Conservation (phyloP, 2,329 filamentous ascomycete species). For the Fusarium burgessii region DNA sequence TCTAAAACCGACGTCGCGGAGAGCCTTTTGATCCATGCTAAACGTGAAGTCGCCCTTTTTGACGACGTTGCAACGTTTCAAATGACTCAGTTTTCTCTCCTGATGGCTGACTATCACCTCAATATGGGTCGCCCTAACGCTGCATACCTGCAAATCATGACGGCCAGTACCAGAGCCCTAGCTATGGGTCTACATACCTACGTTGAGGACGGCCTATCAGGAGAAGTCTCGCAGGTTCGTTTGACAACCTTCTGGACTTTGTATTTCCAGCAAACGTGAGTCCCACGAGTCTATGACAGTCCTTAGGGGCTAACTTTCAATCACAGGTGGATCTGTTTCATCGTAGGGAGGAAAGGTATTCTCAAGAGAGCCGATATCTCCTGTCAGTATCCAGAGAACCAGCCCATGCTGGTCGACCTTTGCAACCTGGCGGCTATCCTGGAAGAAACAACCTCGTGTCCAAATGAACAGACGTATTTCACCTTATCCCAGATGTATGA, state of each 20-base stretch:
- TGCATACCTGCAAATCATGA: neutral
- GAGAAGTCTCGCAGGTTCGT: neutral
- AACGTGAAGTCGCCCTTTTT: neutral
- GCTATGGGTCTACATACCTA: neutral
- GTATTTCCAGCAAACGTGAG: neutral
- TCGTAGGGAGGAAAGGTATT: neutral
- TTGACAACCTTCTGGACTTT: neutral
- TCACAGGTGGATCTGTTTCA: rapidly evolving
- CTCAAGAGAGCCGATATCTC: neutral
- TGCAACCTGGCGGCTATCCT: neutral
- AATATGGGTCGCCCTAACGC: neutral
- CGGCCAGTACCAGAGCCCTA: neutral
- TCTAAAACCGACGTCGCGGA: rapidly evolving
- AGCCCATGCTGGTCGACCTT: neutral
- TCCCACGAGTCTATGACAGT: rapidly evolving
- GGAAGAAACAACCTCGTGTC: neutral
- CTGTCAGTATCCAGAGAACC: neutral
- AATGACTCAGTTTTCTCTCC: neutral
- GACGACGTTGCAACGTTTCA: neutral
- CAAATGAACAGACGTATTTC: rapidly evolving
- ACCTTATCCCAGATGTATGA: neutral
- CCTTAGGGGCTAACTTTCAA: rapidly evolving
- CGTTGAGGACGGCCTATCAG: too few species aligned
- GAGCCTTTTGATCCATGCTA: neutral
- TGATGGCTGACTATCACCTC: neutral